Evolutionary conservation across 2,329 filamentous ascomycete genomes (phyloP).

Genomic region (Aspergillus sp.): DNA sequence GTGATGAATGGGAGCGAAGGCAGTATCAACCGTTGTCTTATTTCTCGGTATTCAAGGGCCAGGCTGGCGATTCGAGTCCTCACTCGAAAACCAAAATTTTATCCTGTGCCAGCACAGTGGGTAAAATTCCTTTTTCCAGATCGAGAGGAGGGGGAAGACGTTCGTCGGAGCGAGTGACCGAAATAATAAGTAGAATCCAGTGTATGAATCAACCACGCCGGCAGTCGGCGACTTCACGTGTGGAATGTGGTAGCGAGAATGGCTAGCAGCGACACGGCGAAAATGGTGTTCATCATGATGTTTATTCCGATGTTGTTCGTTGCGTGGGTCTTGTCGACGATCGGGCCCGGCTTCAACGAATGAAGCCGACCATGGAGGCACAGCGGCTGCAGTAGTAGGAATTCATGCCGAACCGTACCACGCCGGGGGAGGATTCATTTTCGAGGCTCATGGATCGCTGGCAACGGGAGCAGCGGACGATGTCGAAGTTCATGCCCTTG

Average conservation of each 20-base stretch:
- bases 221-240: neutral
- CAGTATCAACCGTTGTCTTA: neutral
- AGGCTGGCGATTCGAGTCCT: neutral
- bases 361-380: conserved; percentile 46
- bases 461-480: conserved; percentile 50
- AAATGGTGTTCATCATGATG: conserved; percentile 4
- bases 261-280: conserved; percentile 3
- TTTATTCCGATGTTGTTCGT: conserved; percentile 3
- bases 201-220: conserved; percentile 5
- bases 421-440: conserved; percentile 33
- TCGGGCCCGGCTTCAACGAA: conserved; percentile 28
- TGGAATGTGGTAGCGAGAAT: neutral
- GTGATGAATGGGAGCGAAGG: neutral
- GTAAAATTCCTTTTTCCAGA: neutral
- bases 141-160: neutral
- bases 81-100: neutral
- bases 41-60: neutral
- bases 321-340: neutral
- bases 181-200: conserved; percentile 3
- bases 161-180: conserved; percentile 10
- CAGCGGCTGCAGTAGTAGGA: conserved; percentile 51
- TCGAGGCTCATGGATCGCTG: conserved; percentile 48
- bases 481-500: conserved; percentile 33
- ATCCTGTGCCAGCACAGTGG: conserved; percentile 20
- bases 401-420: conserved; percentile 49